phyloP scores from a whole-genome alignment of 2,329 filamentous ascomycete species.

The Cryphonectria parasitica region DNA sequence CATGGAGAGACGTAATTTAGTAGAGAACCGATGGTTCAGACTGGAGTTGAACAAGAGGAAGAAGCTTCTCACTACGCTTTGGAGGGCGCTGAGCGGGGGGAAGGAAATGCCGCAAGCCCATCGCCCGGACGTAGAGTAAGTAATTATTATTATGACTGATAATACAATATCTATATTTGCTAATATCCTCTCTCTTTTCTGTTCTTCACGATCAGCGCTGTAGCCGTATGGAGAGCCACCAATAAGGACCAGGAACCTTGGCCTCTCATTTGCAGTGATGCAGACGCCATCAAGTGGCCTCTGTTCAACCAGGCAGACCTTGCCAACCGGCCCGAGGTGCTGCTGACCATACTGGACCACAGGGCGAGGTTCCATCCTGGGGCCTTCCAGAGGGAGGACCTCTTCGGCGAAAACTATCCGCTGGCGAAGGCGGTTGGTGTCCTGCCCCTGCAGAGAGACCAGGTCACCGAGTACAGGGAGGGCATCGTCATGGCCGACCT shows the following conservation, averaged over 20 bases:
- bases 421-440: background rate
- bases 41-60: background rate
- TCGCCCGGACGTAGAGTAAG: background rate
- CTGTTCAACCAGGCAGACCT: slow-evolving; percentile 1
- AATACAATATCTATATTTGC: no score
- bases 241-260: background rate
- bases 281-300: background rate
- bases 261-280: background rate
- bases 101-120: background rate
- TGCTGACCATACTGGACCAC: background rate
- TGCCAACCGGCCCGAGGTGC: background rate
- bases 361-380: background rate
- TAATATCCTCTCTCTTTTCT: background rate
- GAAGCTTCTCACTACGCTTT: background rate
- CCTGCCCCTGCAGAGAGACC: background rate
- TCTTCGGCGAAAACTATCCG: background rate
- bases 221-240: background rate
- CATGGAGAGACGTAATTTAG: background rate
- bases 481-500: background rate
- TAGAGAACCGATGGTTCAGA: background rate
- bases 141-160: background rate
- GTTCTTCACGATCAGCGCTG: background rate
- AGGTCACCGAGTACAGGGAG: background rate
- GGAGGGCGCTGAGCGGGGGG: background rate
- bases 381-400: background rate